Base-by-base conservation (phyloP, 306 rosid species). In the Comarum palustre region DNA sequence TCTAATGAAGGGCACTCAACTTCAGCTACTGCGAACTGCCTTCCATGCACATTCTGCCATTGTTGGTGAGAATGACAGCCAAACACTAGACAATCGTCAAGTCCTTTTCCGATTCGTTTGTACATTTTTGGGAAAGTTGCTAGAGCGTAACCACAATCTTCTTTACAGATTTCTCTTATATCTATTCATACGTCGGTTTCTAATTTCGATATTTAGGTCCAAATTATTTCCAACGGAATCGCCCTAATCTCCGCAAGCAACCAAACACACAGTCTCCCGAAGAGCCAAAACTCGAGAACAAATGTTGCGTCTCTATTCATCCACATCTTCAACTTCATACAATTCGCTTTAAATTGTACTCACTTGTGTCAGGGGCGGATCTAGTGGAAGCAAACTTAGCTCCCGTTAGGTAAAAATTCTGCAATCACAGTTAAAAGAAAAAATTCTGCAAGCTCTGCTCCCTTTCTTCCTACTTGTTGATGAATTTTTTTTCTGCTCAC, bases 41-140 rank as follows among this genome's bases (percentile, higher is more conserved):
- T 52, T 34, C 20, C 45, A n/a, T 69, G n/a, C 36, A 36, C 29
- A 63, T 63, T 42, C 32, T 64, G 69, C 69, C 48, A 64, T 38
- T n/a, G 69, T 32, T 12, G 25, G 17, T 39, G 69, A 64, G 13
- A 69, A 32, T 31, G 61, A 69, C 73, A 5, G 31, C 68, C 68
- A 63, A 63, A 63, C 43, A n/a, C 68, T 1, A 19, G 29, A 63
- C 24, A 5, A 10, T 63, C 48, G 29, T 63, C 15, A n/a, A n/a
- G 68, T 63, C 68, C 2, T 63, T 63, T 38, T 38, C 68, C 5
- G 66, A n/a, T 61, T 36, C 2, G 11, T 8, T 4, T 63, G 17
- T 38, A 36, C 17, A 63, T 36, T 64, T 34, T n/a, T 9, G 69
- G 48, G 31, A 4, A 38, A 15, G n/a, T 17, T 32, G 39, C 22